Conservation (phyloP, 805 yeast species). For the Cyberlindnera xylosilytica region DNA sequence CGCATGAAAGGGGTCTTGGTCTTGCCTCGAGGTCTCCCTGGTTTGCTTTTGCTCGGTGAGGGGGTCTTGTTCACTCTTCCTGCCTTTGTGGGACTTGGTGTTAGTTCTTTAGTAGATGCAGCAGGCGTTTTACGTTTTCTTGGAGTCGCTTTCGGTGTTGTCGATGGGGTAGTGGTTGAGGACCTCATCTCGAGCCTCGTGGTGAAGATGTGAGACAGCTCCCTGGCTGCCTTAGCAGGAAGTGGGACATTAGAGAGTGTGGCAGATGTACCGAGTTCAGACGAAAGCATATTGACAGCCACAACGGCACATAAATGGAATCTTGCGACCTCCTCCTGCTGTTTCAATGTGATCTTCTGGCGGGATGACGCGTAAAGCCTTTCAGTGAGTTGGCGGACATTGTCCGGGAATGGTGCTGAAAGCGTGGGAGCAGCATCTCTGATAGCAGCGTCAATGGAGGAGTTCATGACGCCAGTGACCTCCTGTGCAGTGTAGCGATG, state of each 20-base stretch:
- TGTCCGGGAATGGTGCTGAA: conserved; percentile 41
- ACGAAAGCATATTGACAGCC: conserved; percentile 49
- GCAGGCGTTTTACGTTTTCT: conserved; percentile 5
- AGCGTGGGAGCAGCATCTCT: conserved; percentile 49
- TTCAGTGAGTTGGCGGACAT: conserved; percentile 29
- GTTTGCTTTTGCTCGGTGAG: conserved; percentile 4
- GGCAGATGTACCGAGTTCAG: conserved; percentile 47
- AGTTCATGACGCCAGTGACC: too few relatives aligned
- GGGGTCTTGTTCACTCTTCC: conserved; percentile 9
- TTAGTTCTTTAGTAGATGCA: too few relatives aligned
- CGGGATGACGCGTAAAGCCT: conserved; percentile 47
- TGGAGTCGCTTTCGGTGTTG: conserved; percentile 20
- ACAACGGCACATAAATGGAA: conserved; percentile 64
- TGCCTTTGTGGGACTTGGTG: too few relatives aligned
- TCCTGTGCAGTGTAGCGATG: too few relatives aligned
- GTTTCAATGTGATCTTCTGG: conserved; percentile 45
- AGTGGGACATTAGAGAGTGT: conserved; percentile 53
- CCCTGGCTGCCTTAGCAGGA: conserved; percentile 40
- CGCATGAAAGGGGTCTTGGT: conserved; percentile 7
- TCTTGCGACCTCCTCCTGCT: conserved; percentile 60
- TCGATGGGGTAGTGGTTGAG: not conserved
- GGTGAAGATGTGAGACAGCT: conserved; percentile 26
- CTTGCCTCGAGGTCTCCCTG: conserved; percentile 22
- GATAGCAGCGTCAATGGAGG: conserved; percentile 31
- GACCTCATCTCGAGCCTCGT: conserved; percentile 3